Evolutionary conservation across 2,329 filamentous ascomycete genomes (phyloP).

Genomic region (Xylaria sp.): DNA sequence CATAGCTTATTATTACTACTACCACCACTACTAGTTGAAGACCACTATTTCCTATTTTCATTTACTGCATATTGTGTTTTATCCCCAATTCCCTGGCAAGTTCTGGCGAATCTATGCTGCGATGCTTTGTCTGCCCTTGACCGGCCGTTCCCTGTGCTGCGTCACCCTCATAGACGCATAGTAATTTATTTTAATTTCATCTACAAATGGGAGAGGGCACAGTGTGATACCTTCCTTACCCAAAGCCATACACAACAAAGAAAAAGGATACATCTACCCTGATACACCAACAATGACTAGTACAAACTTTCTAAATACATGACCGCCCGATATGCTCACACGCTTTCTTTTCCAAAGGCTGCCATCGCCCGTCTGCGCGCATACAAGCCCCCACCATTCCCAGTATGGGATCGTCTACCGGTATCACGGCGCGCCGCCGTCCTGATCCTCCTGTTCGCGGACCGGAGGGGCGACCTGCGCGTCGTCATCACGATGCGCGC

Average conservation of each 20-base stretch:
- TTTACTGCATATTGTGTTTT: background rate
- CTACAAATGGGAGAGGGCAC: background rate
- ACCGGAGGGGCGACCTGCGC: constrained; percentile 79
- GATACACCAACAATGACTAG: background rate
- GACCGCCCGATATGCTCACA: constrained; percentile 44
- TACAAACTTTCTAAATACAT: background rate
- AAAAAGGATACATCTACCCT: too few relatives aligned
- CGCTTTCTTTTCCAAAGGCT: constrained; percentile 57
- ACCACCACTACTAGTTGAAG: background rate
- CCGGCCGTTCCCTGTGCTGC: background rate
- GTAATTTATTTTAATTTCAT: background rate
- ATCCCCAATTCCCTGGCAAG: background rate
- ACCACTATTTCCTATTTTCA: background rate
- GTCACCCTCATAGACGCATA: background rate
- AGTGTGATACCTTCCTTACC: background rate
- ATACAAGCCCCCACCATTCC: constrained; percentile 69
- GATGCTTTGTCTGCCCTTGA: background rate
- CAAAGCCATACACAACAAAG: background rate
- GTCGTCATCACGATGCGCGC: constrained; percentile 76
- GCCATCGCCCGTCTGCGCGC: constrained; percentile 69
- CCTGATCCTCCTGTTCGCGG: constrained; percentile 86
- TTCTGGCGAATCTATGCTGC: background rate
- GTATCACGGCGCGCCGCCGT: constrained; percentile 82
- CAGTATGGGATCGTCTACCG: constrained; percentile 70
- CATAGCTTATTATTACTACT: constrained; percentile 13